A percentile compares a stretch with the other conserved stretches of the same genome.
phyloP scores from a whole-genome alignment of 1,284 basidiomycete species.

The Leccinum fuscescens region DNA sequence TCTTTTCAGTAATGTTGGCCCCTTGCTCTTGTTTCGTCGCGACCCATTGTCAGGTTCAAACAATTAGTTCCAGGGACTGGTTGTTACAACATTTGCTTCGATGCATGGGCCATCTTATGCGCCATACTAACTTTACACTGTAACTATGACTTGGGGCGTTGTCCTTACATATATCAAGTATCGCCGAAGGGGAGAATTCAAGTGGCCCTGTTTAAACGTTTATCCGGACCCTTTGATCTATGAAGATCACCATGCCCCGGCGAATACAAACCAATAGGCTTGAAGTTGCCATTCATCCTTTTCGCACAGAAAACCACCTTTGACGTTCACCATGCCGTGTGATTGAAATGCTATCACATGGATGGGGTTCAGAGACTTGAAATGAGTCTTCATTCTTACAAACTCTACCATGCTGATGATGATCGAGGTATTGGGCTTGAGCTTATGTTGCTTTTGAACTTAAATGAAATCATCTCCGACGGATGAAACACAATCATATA shows the following conservation, averaged over 20 bases:
- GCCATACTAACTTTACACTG: not conserved
- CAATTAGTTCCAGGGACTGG: no score
- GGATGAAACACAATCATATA: not conserved
- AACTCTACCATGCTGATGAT: no score
- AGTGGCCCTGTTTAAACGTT: not conserved
- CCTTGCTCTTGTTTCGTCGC: no score
- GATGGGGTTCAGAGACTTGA: no score
- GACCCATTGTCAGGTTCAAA: no score
- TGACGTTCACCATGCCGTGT: not conserved
- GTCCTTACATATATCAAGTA: not conserved
- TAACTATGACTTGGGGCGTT: not conserved
- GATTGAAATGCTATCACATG: not conserved
- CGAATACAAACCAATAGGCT: not conserved
- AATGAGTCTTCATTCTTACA: no score
- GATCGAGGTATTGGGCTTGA: no score
- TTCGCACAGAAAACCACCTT: not conserved
- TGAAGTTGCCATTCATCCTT: not conserved
- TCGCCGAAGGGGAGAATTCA: not conserved
- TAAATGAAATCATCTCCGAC: not conserved
- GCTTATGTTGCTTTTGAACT: not conserved
- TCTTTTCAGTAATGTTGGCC: not conserved
- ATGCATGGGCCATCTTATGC: not conserved
- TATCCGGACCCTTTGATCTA: not conserved
- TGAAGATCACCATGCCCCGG: not conserved
- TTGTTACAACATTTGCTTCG: no score